Base-by-base conservation (phyloP, 805 yeast species). In the Kuraishia ogatae region DNA sequence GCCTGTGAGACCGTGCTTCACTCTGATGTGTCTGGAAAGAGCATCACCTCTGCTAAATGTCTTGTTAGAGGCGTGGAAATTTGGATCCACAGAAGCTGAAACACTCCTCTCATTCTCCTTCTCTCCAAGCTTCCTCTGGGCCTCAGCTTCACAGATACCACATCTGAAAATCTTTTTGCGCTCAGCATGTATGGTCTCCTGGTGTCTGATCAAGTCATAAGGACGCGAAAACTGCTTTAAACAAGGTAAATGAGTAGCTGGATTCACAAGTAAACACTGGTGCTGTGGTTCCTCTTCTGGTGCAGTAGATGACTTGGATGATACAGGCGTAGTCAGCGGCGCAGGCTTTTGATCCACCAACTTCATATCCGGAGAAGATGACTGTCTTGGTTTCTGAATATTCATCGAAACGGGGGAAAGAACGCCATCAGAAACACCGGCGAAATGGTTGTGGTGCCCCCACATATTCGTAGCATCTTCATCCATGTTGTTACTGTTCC, bases 11-110 rank as follows among this genome's bases (percentile, higher is more conserved):
- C 87, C 87, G 73, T 92, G 98, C 73, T 94, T 91, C 50, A 91
- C 93, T 63, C 96, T 84, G 58, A 92, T 84, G 69, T 93, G 99
- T 67, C 97, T 83, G 19, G 96, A 89, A 59, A 93, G 78, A 1
- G 99, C 97, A 71, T 93, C 99, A 66, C 91, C 87, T 59, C 99
- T 81, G 55, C 96, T 87, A 65, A 94, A 93, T 0, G 96, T 90
- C 54, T 82, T 83, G 62, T 80, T 68, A 2, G 69, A 62, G 50
- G 65, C 64, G 57, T 65, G 69, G 35, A 68, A 62, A 67, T 29
- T 66, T 70, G 19, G 53, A 53, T 13, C 46, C 7, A 35, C 15
- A 35, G 43, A 35, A 17, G 62, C 61, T 48, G 60, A 50, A 2
- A 66, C 55, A 24, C 56, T 43, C 17, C n/a, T 35, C n/a, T 15